Evolutionary conservation across 331 rosid genomes (phyloP).

Genomic region (Rosa hybrid): DNA sequence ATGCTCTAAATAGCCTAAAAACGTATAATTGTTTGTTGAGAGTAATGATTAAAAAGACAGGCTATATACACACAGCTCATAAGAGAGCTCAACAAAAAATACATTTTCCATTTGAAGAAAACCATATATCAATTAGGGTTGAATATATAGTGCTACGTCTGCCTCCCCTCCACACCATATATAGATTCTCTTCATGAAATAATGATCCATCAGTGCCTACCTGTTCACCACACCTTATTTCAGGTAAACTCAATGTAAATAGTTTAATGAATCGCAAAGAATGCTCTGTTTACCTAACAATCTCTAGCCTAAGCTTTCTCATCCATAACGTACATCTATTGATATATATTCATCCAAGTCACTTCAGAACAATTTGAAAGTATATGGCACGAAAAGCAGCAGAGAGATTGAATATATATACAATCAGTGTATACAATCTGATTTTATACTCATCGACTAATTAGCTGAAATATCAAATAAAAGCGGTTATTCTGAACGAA

Average conservation of each 20-base stretch:
- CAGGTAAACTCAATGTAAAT: not conserved
- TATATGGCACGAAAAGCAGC: not conserved
- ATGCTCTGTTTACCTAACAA: not conserved
- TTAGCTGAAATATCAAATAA: not conserved
- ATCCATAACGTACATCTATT: too few relatives aligned
- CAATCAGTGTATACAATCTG: too few relatives aligned
- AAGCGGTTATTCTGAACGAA: not conserved
- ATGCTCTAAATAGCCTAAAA: not conserved
- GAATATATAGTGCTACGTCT: not conserved
- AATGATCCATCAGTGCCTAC: too few relatives aligned
- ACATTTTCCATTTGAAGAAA: slow-evolving; percentile 4
- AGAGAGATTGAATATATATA: too few relatives aligned
- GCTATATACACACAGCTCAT: slow-evolving; percentile 8
- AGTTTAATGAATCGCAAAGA: not conserved
- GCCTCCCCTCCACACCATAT: not conserved
- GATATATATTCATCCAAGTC: not conserved
- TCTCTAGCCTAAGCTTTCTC: not conserved
- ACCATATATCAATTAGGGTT: not conserved
- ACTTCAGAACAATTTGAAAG: too few relatives aligned
- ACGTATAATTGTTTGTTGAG: not conserved
- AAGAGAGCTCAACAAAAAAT: slow-evolving; percentile 15
- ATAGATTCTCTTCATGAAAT: not conserved
- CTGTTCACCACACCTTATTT: not conserved
- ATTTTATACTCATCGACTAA: not conserved
- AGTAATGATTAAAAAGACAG: slow-evolving; percentile 25